Conservation (phyloP, 2,329 filamentous ascomycete species). For the Aspergillus fijiensis region DNA sequence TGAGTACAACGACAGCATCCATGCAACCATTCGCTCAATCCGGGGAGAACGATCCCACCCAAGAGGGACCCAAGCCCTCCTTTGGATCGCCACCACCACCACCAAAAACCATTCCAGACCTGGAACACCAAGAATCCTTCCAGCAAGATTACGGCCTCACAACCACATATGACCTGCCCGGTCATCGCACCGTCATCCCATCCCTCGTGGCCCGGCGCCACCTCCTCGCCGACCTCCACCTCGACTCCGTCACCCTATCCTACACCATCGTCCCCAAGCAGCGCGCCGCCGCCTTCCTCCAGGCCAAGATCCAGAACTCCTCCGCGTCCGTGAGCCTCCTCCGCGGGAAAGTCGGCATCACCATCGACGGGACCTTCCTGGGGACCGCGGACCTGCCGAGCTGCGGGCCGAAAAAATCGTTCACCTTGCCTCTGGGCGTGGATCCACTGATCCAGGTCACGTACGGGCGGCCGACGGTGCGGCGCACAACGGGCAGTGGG, state of each 20-base stretch:
- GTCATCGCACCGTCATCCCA: conserved; percentile 37
- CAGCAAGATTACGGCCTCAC: conserved; percentile 45
- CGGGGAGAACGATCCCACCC: conserved; percentile 11
- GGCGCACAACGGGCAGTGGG: conserved; percentile 18
- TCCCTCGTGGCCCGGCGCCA: conserved; percentile 37
- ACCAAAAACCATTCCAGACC: conserved; percentile 3
- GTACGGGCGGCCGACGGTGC: conserved; percentile 32
- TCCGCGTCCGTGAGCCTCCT: conserved; percentile 34
- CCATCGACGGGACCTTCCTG: conserved; percentile 32
- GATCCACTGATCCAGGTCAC: conserved; percentile 33
- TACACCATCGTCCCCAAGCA: conserved; percentile 43
- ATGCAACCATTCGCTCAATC: not conserved
- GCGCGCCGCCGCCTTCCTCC: conserved; percentile 41
- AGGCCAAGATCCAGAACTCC: conserved; percentile 42
- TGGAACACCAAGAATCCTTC: conserved; percentile 33
- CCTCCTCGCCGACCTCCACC: conserved; percentile 39
- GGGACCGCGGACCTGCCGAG: conserved; percentile 27
- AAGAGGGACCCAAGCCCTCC: conserved; percentile 14
- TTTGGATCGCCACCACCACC: not conserved
- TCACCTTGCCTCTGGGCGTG: conserved; percentile 34
- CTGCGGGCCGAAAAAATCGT: conserved; percentile 28
- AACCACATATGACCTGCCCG: conserved; percentile 43
- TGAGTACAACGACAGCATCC: not conserved
- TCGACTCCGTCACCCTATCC: conserved; percentile 35
- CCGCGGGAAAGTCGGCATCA: conserved; percentile 27